Percentiles rank a stretch among this genome's conserved stretches.
These are phyloP conservation scores for Paramecium sexaurelia DNA, from an alignment of 73 alveolate species.

Conservation along the genomic window DNA sequence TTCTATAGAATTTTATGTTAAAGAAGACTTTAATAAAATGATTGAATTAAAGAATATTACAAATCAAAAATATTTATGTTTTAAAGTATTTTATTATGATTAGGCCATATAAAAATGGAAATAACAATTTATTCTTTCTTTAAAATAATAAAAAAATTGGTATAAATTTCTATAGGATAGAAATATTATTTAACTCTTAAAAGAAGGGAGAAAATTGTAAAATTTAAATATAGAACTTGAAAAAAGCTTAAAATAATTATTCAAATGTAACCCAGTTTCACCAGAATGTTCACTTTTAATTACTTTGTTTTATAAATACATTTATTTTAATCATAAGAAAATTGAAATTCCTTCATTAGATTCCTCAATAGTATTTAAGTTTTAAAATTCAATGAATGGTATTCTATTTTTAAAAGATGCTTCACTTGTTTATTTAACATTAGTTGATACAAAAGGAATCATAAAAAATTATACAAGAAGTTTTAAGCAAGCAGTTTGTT, in stretches of 20 bases:
- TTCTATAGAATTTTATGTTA: neutral
- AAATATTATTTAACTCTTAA: neutral
- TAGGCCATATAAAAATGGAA: neutral
- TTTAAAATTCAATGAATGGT: neutral
- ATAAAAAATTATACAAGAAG: conserved; percentile 6
- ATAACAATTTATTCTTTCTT: neutral
- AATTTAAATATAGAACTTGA: neutral
- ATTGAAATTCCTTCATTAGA: neutral
- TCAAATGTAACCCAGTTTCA: neutral
- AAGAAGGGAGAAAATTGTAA: neutral
- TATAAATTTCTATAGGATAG: neutral
- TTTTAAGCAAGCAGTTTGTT: neutral
- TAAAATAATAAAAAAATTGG: neutral
- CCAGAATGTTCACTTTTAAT: neutral
- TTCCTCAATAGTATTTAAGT: neutral
- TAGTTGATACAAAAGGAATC: neutral
- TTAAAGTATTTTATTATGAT: conserved; percentile 10
- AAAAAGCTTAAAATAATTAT: neutral
- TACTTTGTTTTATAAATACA: neutral
- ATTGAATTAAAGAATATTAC: neutral
- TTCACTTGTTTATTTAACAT: neutral
- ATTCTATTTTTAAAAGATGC: neutral
- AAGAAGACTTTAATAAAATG: neutral
- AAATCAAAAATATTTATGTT: neutral
- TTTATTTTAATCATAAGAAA: neutral